Percentiles rank a stretch among this genome's conserved stretches.
Conservation (phyloP, 169 alveolate species). For the Cyclospora cayetanensis region DNA sequence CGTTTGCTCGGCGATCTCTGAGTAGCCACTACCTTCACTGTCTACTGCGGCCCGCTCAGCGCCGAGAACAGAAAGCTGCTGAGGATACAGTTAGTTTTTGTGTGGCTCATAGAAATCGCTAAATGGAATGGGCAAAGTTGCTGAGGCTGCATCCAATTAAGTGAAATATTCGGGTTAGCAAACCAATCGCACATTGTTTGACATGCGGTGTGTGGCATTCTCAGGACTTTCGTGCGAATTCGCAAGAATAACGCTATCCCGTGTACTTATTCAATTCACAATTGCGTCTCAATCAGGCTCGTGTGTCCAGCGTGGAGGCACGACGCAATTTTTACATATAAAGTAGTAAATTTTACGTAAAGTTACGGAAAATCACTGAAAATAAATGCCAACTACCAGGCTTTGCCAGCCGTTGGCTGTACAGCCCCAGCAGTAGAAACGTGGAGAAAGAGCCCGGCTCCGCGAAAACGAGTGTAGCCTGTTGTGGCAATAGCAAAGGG, state of each 20-base stretch:
- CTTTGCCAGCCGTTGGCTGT: too few species aligned
- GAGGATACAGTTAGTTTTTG: conserved; percentile 81
- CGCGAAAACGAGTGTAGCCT: background rate
- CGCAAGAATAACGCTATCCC: conserved; percentile 53
- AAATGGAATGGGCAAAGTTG: background rate
- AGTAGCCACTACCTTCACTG: conserved; percentile 92
- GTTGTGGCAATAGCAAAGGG: conserved; percentile 5
- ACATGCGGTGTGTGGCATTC: background rate
- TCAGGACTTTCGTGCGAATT: conserved; percentile 75
- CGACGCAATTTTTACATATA: too few species aligned
- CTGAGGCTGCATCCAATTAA: background rate
- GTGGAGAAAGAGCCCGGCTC: background rate
- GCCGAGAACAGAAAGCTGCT: conserved; percentile 93
- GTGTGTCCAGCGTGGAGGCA: too few species aligned
- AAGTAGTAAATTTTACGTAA: too few species aligned
- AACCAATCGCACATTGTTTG: background rate
- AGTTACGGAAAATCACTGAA: too few species aligned
- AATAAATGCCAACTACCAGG: too few species aligned
- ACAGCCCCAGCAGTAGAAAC: too few species aligned
- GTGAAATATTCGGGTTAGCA: background rate
- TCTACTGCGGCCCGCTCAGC: conserved; percentile 97
- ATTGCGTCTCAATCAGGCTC: too few species aligned
- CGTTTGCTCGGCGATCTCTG: conserved; percentile 95
- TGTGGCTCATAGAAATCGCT: background rate
- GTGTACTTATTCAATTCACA: conserved; percentile 56